phyloP scores from a whole-genome alignment of 148 eudicot species.

The Bassia scoparia region DNA sequence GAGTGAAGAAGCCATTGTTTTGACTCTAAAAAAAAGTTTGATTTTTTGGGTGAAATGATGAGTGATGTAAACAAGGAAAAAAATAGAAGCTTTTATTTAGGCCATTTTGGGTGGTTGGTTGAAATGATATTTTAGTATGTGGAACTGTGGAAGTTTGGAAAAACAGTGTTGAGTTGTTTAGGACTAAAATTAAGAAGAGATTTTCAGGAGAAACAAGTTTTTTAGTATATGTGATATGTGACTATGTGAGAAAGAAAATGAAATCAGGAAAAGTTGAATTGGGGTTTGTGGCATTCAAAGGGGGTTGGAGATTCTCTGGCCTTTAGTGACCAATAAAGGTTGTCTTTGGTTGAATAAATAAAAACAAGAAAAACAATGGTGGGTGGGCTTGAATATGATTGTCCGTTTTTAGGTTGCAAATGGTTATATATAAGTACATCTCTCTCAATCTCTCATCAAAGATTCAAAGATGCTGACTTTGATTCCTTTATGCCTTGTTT shows the following conservation, averaged over 20 bases:
- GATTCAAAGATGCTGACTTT: slow-evolving; percentile 25
- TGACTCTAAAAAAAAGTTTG: background rate
- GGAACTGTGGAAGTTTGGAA: slow-evolving; percentile 4
- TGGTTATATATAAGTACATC: no score
- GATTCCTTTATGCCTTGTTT: slow-evolving; percentile 25
- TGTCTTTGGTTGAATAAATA: slow-evolving; percentile 6
- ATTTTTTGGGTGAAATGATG: slow-evolving; percentile 1
- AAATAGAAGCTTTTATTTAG: background rate
- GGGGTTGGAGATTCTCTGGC: slow-evolving; percentile 18
- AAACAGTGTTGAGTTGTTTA: background rate
- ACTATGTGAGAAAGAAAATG: background rate
- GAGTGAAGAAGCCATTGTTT: slow-evolving; percentile 48
- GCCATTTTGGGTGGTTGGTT: background rate
- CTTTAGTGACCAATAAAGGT: slow-evolving; percentile 18
- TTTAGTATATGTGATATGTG: background rate
- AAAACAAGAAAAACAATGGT: slow-evolving; percentile 8
- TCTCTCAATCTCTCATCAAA: no score
- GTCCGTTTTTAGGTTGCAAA: no score
- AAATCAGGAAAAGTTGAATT: background rate
- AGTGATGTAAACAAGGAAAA: slow-evolving; percentile 13
- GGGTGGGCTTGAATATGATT: no score
- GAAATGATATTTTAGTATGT: slow-evolving; percentile 1
- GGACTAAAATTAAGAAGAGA: background rate
- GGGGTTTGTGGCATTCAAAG: background rate
- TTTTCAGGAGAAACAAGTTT: background rate